A percentile compares a stretch with the other conserved stretches of the same genome.
These are phyloP conservation scores for Saccharomycopsis sp. DNA, from an alignment of 805 yeast genomes.

Conservation along the genomic window DNA sequence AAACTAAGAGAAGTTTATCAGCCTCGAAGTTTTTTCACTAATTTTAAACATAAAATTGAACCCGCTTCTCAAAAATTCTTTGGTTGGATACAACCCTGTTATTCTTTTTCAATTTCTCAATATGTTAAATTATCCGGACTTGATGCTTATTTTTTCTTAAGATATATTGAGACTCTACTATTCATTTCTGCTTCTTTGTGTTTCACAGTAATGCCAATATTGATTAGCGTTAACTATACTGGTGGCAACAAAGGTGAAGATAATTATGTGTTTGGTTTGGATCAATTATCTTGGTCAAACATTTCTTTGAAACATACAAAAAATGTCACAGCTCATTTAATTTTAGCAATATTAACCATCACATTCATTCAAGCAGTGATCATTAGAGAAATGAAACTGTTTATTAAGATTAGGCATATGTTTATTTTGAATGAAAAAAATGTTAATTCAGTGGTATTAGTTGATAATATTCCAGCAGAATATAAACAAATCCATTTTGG, in stretches of 20 bases:
- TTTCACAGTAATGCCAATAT: conserved; percentile 41
- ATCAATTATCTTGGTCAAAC: conserved; percentile 61
- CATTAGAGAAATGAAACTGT: conserved; percentile 42
- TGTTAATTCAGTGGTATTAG: conserved; percentile 26
- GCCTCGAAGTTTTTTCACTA: conserved; percentile 40
- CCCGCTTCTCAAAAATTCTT: conserved; percentile 29
- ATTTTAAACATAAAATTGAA: conserved; percentile 27
- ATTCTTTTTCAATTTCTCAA: conserved; percentile 30
- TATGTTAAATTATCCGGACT: conserved; percentile 44
- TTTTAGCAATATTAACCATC: conserved; percentile 45
- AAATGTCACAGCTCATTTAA: conserved; percentile 51
- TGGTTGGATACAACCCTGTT: conserved; percentile 43
- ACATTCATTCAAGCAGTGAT: conserved; percentile 46
- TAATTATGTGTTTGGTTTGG: conserved; percentile 38
- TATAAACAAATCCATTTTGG: conserved; percentile 20
- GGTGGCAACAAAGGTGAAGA: conserved; percentile 22
- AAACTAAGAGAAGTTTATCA: conserved; percentile 36
- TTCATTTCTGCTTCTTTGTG: conserved; percentile 44
- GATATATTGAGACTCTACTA: conserved; percentile 46
- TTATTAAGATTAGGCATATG: conserved; percentile 37
- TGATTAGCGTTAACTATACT: conserved; percentile 51
- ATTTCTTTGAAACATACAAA: conserved; percentile 41
- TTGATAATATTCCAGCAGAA: conserved; percentile 36
- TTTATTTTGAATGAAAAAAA: conserved; percentile 26
- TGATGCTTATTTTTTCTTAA: conserved; percentile 64